Conservation (phyloP, 345 rosid species). For the Geranium rotundifolium region DNA sequence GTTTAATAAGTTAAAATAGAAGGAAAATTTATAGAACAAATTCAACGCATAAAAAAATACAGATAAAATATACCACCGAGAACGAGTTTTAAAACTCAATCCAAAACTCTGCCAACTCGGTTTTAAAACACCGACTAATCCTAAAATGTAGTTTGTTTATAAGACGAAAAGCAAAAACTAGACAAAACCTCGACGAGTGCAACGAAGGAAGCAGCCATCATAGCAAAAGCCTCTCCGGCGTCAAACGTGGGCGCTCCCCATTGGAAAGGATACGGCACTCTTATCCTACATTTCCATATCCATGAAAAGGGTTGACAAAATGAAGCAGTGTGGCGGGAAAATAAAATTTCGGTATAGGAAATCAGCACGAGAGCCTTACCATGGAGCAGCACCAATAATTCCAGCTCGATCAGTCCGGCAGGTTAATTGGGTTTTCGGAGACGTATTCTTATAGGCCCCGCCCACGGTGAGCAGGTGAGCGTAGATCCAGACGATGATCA, state of each 20-base stretch:
- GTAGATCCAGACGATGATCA: constrained; percentile 78
- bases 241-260: constrained; percentile 98
- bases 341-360: constrained; percentile 1
- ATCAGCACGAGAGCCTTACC: constrained; percentile 33
- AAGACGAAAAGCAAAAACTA: not conserved
- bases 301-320: not conserved
- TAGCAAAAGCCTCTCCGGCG: constrained; percentile 94
- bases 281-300: constrained; percentile 43
- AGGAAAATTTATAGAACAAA: too few relatives aligned
- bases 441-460: constrained; percentile 75
- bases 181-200: constrained; percentile 74
- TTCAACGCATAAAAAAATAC: too few relatives aligned
- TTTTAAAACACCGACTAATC: not conserved
- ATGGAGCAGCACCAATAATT: constrained; percentile 72
- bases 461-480: constrained; percentile 89
- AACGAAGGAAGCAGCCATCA: constrained; percentile 90
- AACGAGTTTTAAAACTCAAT: too few relatives aligned
- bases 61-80: too few relatives aligned
- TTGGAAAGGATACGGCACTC: constrained; percentile 95
- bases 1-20: too few relatives aligned
- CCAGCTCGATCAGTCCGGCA: constrained; percentile 91
- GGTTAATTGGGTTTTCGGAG: constrained; percentile 51
- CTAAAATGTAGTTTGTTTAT: too few relatives aligned
- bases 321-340: not conserved
- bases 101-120: too few relatives aligned